Evolutionary conservation across 768 basidiomycete genomes (phyloP).

Genomic region (Dentipellis sp.): DNA sequence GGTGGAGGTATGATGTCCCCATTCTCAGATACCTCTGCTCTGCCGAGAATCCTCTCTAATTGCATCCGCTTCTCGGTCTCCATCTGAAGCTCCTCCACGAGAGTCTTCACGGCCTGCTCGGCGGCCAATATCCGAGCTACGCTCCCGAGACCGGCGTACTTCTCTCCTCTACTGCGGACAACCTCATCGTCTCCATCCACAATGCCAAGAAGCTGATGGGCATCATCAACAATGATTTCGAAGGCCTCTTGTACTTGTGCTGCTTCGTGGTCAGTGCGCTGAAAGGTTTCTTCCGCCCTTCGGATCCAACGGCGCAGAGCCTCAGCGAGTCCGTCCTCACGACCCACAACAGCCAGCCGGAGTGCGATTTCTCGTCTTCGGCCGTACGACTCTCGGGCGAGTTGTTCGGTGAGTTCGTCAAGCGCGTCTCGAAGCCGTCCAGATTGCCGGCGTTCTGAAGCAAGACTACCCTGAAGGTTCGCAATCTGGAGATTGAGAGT

Average conservation of each 20-base stretch:
- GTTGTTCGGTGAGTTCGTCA: conserved; percentile 63
- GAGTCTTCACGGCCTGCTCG: conserved; percentile 36
- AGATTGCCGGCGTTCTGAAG: conserved; percentile 31
- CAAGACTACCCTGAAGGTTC: conserved; percentile 33
- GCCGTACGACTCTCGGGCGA: conserved; percentile 63
- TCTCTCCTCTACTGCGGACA: conserved; percentile 24
- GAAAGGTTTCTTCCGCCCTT: conserved; percentile 34
- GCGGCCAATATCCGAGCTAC: conserved; percentile 44
- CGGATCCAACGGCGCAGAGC: conserved; percentile 48
- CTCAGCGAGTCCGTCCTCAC: conserved; percentile 57
- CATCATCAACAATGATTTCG: conserved; percentile 5
- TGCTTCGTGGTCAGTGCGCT: conserved; percentile 9
- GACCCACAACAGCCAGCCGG: conserved; percentile 47
- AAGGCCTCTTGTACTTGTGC: conserved; percentile 3
- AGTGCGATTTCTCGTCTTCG: conserved; percentile 62
- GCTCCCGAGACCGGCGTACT: conserved; percentile 29
- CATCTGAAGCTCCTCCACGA: conserved; percentile 48
- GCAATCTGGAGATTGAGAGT: conserved; percentile 47
- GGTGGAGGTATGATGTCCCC: conserved; percentile 2
- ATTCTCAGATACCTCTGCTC: conserved; percentile 3
- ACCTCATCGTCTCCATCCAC: conserved; percentile 27
- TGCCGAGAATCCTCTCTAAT: conserved; percentile 26
- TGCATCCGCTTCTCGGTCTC: conserved; percentile 45
- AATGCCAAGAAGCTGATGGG: conserved; percentile 14
- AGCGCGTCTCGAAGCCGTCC: conserved; percentile 48